Evolutionary conservation across 23 red algal genomes (phyloP), one percentile per base, ranked within the genome.

Genomic region (Gracilaria gracilis): DNA sequence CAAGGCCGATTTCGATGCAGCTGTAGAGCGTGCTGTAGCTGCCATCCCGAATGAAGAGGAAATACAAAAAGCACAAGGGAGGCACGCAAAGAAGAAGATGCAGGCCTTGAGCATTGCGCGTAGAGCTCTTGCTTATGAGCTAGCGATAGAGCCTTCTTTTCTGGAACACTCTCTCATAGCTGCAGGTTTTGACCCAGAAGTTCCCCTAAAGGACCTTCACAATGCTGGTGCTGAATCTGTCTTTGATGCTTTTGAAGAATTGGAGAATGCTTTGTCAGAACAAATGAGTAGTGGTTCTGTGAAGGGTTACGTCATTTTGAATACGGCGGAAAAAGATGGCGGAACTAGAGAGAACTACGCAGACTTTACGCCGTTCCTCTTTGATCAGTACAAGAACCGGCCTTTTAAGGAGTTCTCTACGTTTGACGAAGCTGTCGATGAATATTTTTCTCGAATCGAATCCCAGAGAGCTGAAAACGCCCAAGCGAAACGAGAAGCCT

Each of bases 381-480:
- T 99, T 25, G 64, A 58, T n/a, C 97, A 99, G 82, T 83, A 91
- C 48, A 0, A 54, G 49, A 57, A 49, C 9, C 80, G 40, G 54
- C 29, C 65, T 48, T 62, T 57, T 36, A 59, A 54, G 66, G 58
- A 84, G 54, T 98, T 93, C 73, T 17, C 55, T 21, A 84, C 85
- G n/a, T 99, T 99, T 75, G 95, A 96, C 84, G 97, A 94, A 35
- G 97, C 97, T 31, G 92, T 94, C 40, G 97, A 99, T 61, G 93
- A 82, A 32, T 99, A 94, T 62, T 99, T 99, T 51, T 84, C 90
- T 2, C 59, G 83, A 42, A 33, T 96, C 20, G 97, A 99, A 72
- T 54, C 89, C 20, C 50, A 84, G 64, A 50, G 88, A 48, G 62
- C 71, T 20, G 86, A 69, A 59, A 67, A 57, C 29, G 89, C 75